phyloP scores from a whole-genome alignment of 768 basidiomycete species.

The Megacollybia marginata region DNA sequence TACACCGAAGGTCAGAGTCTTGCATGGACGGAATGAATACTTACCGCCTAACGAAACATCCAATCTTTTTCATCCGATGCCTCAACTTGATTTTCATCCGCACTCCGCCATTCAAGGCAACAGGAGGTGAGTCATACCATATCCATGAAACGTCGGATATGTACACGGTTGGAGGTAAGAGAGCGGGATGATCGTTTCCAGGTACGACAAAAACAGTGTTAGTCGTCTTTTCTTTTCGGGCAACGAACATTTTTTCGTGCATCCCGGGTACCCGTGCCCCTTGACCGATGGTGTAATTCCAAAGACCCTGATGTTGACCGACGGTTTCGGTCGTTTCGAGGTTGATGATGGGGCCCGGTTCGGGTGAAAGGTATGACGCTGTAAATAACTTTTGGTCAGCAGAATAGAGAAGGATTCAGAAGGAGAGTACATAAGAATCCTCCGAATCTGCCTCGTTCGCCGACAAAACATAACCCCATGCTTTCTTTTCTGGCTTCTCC shows the following conservation, averaged over 20 bases:
- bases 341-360: slow-evolving; percentile 64
- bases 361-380: slow-evolving; percentile 74
- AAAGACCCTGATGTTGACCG: slow-evolving; percentile 66
- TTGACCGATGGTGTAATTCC: slow-evolving; percentile 85
- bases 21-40: slow-evolving; percentile 7
- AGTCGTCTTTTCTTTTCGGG: slow-evolving; percentile 49
- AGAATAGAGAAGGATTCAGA: not conserved
- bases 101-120: slow-evolving; percentile 33
- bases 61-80: slow-evolving; percentile 55
- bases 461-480: slow-evolving; percentile 94
- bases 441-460: slow-evolving; percentile 65
- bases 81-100: slow-evolving; percentile 52
- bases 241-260: slow-evolving; percentile 61
- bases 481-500: slow-evolving; percentile 77
- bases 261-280: slow-evolving; percentile 60
- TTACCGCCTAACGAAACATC: slow-evolving; percentile 47
- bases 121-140: slow-evolving; percentile 55
- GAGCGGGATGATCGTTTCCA: slow-evolving; percentile 39
- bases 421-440: slow-evolving; percentile 58
- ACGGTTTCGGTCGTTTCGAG: slow-evolving; percentile 44
- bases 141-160: slow-evolving; percentile 69
- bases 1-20: not conserved
- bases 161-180: not conserved
- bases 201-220: slow-evolving; percentile 77
- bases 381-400: not conserved